These are phyloP conservation scores for Solanum raphanifolium DNA, from an alignment of 257 asterid genomes.

Conservation along the genomic window DNA sequence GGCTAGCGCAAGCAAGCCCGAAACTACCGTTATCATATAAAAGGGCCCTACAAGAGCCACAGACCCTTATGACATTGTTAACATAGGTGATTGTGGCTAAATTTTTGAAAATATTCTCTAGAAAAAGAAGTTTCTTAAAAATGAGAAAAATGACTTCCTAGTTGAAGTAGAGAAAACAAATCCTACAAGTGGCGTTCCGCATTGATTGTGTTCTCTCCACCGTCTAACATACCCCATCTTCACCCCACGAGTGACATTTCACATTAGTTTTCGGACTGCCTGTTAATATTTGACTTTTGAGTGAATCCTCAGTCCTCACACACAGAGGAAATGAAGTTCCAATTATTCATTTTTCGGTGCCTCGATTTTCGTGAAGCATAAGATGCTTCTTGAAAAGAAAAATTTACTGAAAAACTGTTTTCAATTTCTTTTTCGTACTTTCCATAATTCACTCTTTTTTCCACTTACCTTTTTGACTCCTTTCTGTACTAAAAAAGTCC, in stretches of 20 bases:
- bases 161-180: neutral
- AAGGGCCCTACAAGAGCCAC: neutral
- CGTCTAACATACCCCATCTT: neutral
- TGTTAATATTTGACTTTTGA: neutral
- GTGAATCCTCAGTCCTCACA: neutral
- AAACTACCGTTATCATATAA: neutral
- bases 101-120: neutral
- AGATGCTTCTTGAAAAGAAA: slow-evolving; percentile 30
- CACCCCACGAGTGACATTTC: neutral
- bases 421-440: slow-evolving; percentile 24
- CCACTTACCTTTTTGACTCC: slow-evolving; percentile 7
- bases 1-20: neutral
- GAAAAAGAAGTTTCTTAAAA: neutral
- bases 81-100: neutral
- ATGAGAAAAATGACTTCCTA: neutral
- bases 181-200: neutral
- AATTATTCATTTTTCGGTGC: slow-evolving; percentile 64
- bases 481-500: neutral
- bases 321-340: neutral
- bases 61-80: neutral
- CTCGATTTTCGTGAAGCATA: slow-evolving; percentile 57
- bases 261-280: neutral
- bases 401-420: slow-evolving; percentile 12
- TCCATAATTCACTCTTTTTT: slow-evolving; percentile 21
- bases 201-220: neutral